Evolutionary conservation across 1,284 basidiomycete species (phyloP), one percentile per base, ranked within the genome.

Genomic region (Thecaphora thlaspeos): DNA sequence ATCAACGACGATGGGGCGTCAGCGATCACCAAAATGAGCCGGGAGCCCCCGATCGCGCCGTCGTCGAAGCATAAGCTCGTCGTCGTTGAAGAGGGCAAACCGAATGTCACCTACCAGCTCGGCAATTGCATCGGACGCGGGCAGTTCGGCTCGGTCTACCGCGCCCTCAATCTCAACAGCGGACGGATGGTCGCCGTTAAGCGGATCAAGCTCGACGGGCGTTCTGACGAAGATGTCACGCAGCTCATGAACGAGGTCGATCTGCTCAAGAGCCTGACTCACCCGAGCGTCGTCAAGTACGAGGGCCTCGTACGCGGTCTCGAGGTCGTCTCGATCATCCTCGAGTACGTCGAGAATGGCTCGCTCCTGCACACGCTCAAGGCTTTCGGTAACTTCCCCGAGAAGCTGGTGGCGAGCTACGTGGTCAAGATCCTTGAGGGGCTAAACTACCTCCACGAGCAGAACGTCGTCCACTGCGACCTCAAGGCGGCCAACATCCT

Each of bases 241-340:
- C 94, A 98, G 80, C 95, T 99, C 57, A 95, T 98, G 75, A 91
- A 95, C 78, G 95, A 99, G 80, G 98, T 98, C 59, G 90, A 94
- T 79, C 96, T 97, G 61, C 85, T 99, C n/a, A 92, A 91, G 18
- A 93, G 97, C 78, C 80, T 98, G 61, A 93, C 95, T 79, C 95
- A 91, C 43, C 87, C 89, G 32, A 88, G 89, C 81, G 93, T 98
- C 51, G 98, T 94, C 63, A 91, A 90, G 81, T 96, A 96, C 79
- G 90, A 95, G 82, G 94, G 93, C 41, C 66, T 83, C 44, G 81
- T 81, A 26, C 59, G 58, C 15, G 51, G 46, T 10, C 48, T 51
- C 17, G 60, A 57, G n/a, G 54, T 51, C 9, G 61, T 59, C 18
- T 56, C 53, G 36, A 64, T 64, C 54, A 60, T 91, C 87, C 2